Conservation (phyloP, 345 rosid genomes). For the Bruguiera sexangula region DNA sequence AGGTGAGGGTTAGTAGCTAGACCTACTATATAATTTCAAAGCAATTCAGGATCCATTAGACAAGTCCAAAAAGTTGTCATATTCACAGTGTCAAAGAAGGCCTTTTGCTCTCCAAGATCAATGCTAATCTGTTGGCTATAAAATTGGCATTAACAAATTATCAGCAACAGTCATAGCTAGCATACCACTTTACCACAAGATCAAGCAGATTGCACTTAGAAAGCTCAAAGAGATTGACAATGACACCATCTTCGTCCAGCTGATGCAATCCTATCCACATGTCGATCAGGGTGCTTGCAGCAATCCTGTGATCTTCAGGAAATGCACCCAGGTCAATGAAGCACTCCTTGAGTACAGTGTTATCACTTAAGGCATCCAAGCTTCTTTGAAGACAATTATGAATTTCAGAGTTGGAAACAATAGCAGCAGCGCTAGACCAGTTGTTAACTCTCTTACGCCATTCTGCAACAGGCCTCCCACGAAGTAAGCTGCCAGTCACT, state of each 20-base stretch:
- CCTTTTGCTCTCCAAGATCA: too few species aligned
- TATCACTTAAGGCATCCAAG: neutral
- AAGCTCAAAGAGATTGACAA: constrained; percentile 10
- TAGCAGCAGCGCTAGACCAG: constrained; percentile 15
- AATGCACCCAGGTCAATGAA: constrained; percentile 15
- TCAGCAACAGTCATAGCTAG: too few species aligned
- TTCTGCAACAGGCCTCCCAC: constrained; percentile 15
- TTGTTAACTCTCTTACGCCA: constrained; percentile 22
- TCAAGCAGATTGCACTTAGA: neutral
- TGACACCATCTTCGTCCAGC: constrained; percentile 10
- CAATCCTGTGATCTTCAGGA: constrained; percentile 12
- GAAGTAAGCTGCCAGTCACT: constrained; percentile 24
- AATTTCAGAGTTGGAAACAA: constrained; percentile 12
- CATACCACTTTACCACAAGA: neutral
- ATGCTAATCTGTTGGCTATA: too few species aligned
- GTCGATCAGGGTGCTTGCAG: constrained; percentile 10
- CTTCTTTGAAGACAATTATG: constrained; percentile 27
- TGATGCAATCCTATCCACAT: constrained; percentile 10
- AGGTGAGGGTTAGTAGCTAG: too few species aligned
- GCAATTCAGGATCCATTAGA: too few species aligned
- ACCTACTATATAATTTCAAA: too few species aligned
- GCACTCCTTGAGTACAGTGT: constrained; percentile 7
- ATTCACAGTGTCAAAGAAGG: too few species aligned
- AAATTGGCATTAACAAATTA: too few species aligned
- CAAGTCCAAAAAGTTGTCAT: too few species aligned